phyloP scores from a whole-genome alignment of 1,139 yeast genomes.

The Debaryomyces udenii region DNA sequence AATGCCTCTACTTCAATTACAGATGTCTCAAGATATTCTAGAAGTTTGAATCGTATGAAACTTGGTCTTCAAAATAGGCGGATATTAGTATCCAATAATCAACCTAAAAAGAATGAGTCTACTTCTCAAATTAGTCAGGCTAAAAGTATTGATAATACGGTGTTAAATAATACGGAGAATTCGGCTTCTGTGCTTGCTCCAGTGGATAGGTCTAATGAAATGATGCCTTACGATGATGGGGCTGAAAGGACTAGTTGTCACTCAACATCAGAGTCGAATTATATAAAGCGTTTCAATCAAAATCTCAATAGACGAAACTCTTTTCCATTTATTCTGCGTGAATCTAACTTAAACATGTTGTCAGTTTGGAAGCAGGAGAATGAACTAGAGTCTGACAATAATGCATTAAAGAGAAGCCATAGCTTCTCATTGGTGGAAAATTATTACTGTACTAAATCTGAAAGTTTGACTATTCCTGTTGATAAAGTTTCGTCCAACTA shows the following conservation, averaged over 20 bases:
- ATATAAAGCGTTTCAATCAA: slow-evolving; percentile 19
- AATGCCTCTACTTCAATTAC: slow-evolving; percentile 11
- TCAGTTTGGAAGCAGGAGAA: slow-evolving; percentile 23
- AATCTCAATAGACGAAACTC: slow-evolving; percentile 49
- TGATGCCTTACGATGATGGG: background rate
- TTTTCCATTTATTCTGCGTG: slow-evolving; percentile 37
- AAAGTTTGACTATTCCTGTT: slow-evolving; percentile 21
- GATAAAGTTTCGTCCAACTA: slow-evolving; percentile 29
- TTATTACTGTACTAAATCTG: slow-evolving; percentile 19
- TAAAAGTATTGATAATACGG: background rate
- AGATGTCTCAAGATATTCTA: slow-evolving; percentile 35
- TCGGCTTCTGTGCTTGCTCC: slow-evolving; percentile 16
- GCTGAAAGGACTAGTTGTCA: slow-evolving; percentile 3
- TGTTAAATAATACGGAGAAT: slow-evolving; percentile 3
- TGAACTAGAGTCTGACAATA: slow-evolving; percentile 1
- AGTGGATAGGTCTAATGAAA: slow-evolving; percentile 9
- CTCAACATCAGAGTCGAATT: slow-evolving; percentile 5
- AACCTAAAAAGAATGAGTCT: slow-evolving; percentile 11
- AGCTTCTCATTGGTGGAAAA: slow-evolving; percentile 53
- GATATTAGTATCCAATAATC: slow-evolving; percentile 16
- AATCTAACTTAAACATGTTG: slow-evolving; percentile 34
- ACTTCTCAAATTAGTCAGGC: background rate
- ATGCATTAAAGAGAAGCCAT: slow-evolving; percentile 26
- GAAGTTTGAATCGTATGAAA: slow-evolving; percentile 42
- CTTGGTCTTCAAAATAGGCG: slow-evolving; percentile 37